These are phyloP conservation scores for Astrephomene gubernaculifera DNA, from an alignment of 139 green algal species.

Conservation along the genomic window DNA sequence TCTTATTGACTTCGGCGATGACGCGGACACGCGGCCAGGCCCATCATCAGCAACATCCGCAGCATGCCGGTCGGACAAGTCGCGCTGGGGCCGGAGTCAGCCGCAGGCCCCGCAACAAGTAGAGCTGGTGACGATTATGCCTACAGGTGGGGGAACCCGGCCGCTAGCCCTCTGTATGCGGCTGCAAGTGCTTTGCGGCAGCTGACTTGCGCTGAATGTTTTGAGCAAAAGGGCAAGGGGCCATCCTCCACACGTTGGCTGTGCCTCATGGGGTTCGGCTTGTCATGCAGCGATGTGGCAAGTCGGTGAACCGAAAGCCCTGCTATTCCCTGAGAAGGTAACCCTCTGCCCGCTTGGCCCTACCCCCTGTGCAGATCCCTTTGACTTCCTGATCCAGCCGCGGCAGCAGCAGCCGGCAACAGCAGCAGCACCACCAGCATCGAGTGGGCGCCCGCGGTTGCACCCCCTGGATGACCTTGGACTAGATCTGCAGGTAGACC, in stretches of 20 bases:
- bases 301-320: no score
- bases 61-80: no score
- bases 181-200: no score
- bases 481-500: no score
- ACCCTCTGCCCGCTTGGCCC: not conserved
- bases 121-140: conserved; percentile 13
- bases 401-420: not conserved
- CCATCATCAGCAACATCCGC: not conserved
- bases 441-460: not conserved
- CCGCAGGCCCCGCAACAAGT: not conserved
- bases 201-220: no score
- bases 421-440: not conserved
- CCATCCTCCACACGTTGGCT: no score
- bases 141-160: conserved; percentile 7
- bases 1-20: conserved; percentile 29
- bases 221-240: not conserved
- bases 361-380: not conserved
- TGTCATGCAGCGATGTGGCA: no score
- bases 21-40: not conserved
- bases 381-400: not conserved
- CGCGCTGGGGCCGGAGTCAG: no score
- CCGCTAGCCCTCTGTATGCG: no score
- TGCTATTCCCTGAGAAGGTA: not conserved
- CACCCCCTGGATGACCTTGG: not conserved
- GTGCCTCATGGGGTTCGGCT: not conserved